Conservation (phyloP, 768 basidiomycete genomes). For the Candolleomyces eurysporus region DNA sequence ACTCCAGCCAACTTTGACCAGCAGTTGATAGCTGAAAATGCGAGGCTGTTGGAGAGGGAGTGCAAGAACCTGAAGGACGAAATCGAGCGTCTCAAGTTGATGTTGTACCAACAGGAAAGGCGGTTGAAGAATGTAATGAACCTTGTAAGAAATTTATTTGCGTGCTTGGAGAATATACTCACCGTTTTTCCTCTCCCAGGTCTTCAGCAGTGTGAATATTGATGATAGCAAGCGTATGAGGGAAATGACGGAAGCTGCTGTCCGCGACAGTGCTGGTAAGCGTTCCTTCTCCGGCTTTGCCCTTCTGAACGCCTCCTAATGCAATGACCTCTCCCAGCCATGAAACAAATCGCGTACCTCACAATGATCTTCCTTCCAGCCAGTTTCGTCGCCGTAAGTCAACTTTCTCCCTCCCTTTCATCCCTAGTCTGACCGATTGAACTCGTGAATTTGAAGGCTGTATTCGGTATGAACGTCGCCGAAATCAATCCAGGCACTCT, state of each 20-base stretch:
- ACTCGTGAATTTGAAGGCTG: constrained; percentile 19
- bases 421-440: not conserved
- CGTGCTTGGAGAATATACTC: not conserved
- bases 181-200: constrained; percentile 29
- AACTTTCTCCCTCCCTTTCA: not conserved
- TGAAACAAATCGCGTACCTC: constrained; percentile 55
- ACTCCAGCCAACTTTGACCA: constrained; percentile 24
- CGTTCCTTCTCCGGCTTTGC: not conserved
- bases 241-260: constrained; percentile 49
- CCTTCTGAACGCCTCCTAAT: not conserved
- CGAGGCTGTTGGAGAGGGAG: constrained; percentile 41
- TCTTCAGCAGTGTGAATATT: constrained; percentile 59
- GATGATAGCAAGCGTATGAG: constrained; percentile 52
- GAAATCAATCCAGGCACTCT: constrained; percentile 35
- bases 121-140: constrained; percentile 53
- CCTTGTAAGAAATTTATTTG: constrained; percentile 29
- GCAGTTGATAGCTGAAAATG: constrained; percentile 26
- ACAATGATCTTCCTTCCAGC: constrained; percentile 64
- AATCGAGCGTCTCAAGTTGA: constrained; percentile 42
- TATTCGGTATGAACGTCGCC: constrained; percentile 39
- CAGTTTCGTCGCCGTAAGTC: constrained; percentile 43
- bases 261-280: constrained; percentile 48
- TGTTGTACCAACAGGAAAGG: constrained; percentile 44
- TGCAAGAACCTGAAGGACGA: constrained; percentile 49
- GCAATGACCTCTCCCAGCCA: constrained; percentile 25